Evolutionary conservation across 129 eudicot genomes (phyloP).

Genomic region (Tanacetum coccineum): DNA sequence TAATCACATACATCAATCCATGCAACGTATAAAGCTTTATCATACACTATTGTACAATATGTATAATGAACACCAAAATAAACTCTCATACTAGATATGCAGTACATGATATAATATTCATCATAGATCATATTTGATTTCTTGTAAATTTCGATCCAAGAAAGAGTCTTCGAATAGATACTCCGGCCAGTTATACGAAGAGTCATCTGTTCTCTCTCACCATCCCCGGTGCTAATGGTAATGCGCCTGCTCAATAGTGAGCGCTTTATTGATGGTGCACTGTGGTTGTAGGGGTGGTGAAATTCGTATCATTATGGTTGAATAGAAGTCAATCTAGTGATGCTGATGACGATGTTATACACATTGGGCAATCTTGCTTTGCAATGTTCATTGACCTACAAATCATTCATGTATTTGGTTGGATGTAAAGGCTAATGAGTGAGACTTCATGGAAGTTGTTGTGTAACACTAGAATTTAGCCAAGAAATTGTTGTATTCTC

Average conservation of each 20-base stretch:
- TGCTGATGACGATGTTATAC: neutral
- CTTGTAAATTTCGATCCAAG: constrained; percentile 28
- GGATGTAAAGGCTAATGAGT: constrained; percentile 26
- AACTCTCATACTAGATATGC: neutral
- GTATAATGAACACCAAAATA: no score
- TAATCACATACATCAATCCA: no score
- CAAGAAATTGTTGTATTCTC: constrained; percentile 17
- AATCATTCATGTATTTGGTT: constrained; percentile 20
- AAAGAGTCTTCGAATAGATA: constrained; percentile 29
- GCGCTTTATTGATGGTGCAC: constrained; percentile 9
- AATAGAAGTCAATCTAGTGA: constrained; percentile 17
- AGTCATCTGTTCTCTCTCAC: constrained; percentile 32
- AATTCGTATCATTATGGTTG: constrained; percentile 27
- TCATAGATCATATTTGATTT: neutral
- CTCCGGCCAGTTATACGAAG: constrained; percentile 40
- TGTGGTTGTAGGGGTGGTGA: neutral
- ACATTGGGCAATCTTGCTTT: constrained; percentile 29
- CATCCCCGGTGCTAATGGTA: constrained; percentile 23
- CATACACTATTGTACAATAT: no score
- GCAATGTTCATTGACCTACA: constrained; percentile 23
- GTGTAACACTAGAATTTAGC: constrained; percentile 27
- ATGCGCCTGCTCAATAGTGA: constrained; percentile 26
- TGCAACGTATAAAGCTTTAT: no score
- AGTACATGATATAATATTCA: neutral
- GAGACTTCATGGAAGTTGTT: constrained; percentile 49